Percentiles rank a stretch among this genome's conserved stretches.
These are phyloP conservation scores for Aspergillus brasiliensis DNA, from an alignment of 2,329 filamentous ascomycete species.

Conservation along the genomic window DNA sequence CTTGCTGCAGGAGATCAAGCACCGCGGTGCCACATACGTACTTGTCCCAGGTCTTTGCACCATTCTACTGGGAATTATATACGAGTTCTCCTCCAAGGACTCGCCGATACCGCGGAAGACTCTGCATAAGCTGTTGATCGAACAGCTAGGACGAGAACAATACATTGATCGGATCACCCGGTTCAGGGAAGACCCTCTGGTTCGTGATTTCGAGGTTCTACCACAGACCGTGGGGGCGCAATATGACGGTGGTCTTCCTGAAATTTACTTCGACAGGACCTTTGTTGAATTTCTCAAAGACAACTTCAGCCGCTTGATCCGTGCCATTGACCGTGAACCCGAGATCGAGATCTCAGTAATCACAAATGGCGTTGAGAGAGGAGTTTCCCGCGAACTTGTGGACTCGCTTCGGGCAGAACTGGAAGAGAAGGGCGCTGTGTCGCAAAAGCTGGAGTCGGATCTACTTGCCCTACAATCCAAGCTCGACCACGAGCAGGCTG, in stretches of 20 bases:
- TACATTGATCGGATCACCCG: slow-evolving; percentile 81
- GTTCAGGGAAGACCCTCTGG: slow-evolving; percentile 72
- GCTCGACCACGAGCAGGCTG: slow-evolving; percentile 70
- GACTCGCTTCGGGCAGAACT: slow-evolving; percentile 79
- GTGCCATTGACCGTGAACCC: slow-evolving; percentile 88
- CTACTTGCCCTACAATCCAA: slow-evolving; percentile 57
- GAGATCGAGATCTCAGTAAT: slow-evolving; percentile 81
- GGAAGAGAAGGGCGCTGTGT: slow-evolving; percentile 67
- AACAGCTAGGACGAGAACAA: slow-evolving; percentile 78
- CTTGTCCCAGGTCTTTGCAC: slow-evolving; percentile 81
- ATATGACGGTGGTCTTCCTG: slow-evolving; percentile 62
- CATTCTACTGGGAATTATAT: slow-evolving; percentile 81
- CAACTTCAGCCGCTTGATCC: slow-evolving; percentile 82
- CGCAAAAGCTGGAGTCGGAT: slow-evolving; percentile 61
- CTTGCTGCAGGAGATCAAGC: slow-evolving; percentile 73
- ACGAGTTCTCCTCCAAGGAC: slow-evolving; percentile 97
- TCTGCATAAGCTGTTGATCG: slow-evolving; percentile 74
- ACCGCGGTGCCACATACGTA: slow-evolving; percentile 60
- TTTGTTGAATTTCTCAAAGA: slow-evolving; percentile 97
- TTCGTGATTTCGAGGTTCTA: slow-evolving; percentile 88
- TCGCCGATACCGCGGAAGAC: slow-evolving; percentile 83
- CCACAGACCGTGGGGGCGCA: slow-evolving; percentile 66
- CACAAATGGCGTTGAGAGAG: slow-evolving; percentile 78
- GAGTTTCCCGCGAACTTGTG: slow-evolving; percentile 89
- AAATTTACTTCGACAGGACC: slow-evolving; percentile 80